A percentile compares a stretch with the other conserved stretches of the same genome.
These are phyloP conservation scores for Talaromyces sp. DNA, from an alignment of 2,329 filamentous ascomycete species.

Conservation along the genomic window DNA sequence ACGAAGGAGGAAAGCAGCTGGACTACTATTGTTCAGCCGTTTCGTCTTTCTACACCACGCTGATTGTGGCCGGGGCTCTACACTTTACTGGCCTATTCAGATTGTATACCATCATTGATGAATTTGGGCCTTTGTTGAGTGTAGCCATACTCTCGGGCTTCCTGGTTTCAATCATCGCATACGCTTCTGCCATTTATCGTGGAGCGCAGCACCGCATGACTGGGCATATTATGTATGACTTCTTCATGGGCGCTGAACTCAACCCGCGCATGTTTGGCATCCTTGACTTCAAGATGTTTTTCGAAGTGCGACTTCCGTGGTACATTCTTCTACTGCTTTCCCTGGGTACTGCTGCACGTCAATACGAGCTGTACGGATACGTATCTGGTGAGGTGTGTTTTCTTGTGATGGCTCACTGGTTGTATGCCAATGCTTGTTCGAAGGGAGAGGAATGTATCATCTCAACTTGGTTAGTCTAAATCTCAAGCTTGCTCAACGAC, in stretches of 20 bases:
- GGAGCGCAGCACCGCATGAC: conserved; percentile 92
- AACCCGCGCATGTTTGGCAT: conserved; percentile 82
- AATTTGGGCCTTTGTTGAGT: conserved; percentile 89
- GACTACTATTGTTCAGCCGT: conserved; percentile 93
- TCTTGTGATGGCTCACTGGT: conserved; percentile 81
- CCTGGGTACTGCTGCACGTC: conserved; percentile 71
- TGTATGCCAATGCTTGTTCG: conserved; percentile 87
- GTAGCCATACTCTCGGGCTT: conserved; percentile 92
- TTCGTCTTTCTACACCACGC: conserved; percentile 81
- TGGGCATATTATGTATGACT: conserved; percentile 74
- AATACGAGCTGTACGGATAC: conserved; percentile 81
- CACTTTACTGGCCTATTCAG: conserved; percentile 84
- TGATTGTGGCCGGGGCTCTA: conserved; percentile 65
- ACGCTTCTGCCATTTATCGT: conserved; percentile 75
- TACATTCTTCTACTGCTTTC: conserved; percentile 80
- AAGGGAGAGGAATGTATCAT: conserved; percentile 91
- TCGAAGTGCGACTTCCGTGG: conserved; percentile 88
- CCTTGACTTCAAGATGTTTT: conserved; percentile 93
- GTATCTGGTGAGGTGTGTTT: conserved; percentile 82
- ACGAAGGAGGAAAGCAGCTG: conserved; percentile 79
- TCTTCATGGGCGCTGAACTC: conserved; percentile 86
- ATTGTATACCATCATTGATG: conserved; percentile 86
- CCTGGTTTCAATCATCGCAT: conserved; percentile 76
- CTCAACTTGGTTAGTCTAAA: conserved; percentile 64
- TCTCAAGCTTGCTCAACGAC: conserved; percentile 6